Conservation (phyloP, 108 stramenopile genomes). For the Cyclotella distinguenda region DNA sequence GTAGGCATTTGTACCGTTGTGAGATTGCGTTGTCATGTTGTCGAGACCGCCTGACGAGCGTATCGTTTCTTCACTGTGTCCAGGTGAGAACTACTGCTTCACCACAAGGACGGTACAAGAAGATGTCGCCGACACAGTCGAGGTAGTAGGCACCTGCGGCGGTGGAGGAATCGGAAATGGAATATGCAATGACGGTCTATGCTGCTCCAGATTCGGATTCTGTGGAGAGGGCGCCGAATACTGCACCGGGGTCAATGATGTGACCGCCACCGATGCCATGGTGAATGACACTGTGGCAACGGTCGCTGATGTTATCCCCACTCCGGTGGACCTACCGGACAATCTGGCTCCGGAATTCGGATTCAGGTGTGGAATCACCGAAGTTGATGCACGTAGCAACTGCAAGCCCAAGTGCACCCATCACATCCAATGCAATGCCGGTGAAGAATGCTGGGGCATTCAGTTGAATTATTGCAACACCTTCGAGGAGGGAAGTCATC, state of each 20-base stretch:
- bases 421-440: conserved; percentile 22
- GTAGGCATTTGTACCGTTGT: not conserved
- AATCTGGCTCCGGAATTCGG: conserved; percentile 24
- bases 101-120: conserved; percentile 5
- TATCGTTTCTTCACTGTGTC: not conserved
- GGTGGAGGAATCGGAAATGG: conserved; percentile 34
- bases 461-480: conserved; percentile 47
- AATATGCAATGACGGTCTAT: conserved; percentile 26
- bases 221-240: conserved; percentile 34
- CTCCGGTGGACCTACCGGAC: conserved; percentile 8
- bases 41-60: too few relatives aligned
- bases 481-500: conserved; percentile 43
- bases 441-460: conserved; percentile 45
- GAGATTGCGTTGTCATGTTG: too few relatives aligned
- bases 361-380: conserved; percentile 35
- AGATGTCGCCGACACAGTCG: conserved; percentile 1
- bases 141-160: conserved; percentile 19
- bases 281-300: not conserved
- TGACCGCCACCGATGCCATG: conserved; percentile 11
- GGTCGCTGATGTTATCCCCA: not conserved
- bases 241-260: conserved; percentile 27
- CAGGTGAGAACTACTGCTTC: conserved; percentile 36
- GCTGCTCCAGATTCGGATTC: conserved; percentile 26
- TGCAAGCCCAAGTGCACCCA: conserved; percentile 41
- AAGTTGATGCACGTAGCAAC: conserved; percentile 40